Evolutionary conservation across 345 rosid species (phyloP).

Genomic region (Cardiospermum halicacabum): DNA sequence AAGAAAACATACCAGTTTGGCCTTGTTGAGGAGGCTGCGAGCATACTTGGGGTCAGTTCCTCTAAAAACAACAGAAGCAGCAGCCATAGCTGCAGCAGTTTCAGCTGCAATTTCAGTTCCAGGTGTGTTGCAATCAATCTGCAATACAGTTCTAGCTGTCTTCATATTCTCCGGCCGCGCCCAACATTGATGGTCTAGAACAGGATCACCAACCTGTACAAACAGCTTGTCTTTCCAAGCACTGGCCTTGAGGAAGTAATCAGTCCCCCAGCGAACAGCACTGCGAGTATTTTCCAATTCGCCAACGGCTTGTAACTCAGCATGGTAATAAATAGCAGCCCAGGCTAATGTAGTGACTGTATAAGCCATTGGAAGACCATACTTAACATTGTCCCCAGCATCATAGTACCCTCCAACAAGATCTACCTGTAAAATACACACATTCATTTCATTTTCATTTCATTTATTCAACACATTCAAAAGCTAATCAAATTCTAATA

Average conservation of each 20-base stretch:
- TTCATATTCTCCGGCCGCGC: constrained; percentile 72
- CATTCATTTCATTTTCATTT: no score
- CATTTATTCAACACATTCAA: neutral
- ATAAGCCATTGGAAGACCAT: constrained; percentile 88
- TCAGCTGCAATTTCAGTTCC: constrained; percentile 90
- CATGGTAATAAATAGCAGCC: constrained; percentile 48
- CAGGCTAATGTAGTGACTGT: constrained; percentile 77
- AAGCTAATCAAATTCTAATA: neutral
- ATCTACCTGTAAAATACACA: constrained; percentile 41
- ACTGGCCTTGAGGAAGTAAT: constrained; percentile 73
- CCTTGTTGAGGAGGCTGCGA: constrained; percentile 72
- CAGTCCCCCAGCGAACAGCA: constrained; percentile 90
- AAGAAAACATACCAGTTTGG: constrained; percentile 74
- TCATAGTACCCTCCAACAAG: constrained; percentile 87
- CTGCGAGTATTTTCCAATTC: constrained; percentile 43
- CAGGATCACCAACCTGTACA: constrained; percentile 92
- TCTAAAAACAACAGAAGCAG: constrained; percentile 71
- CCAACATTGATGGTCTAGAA: constrained; percentile 78
- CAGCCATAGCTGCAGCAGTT: constrained; percentile 77
- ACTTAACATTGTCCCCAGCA: constrained; percentile 90
- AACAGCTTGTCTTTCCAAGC: constrained; percentile 39
- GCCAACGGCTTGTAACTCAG: constrained; percentile 45
- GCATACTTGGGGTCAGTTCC: constrained; percentile 41
- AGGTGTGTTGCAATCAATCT: constrained; percentile 42
- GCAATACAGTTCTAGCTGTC: constrained; percentile 63